These are phyloP conservation scores for Aegilops speltoides DNA, from an alignment of 176 grass and related monocot species.

Conservation along the genomic window DNA sequence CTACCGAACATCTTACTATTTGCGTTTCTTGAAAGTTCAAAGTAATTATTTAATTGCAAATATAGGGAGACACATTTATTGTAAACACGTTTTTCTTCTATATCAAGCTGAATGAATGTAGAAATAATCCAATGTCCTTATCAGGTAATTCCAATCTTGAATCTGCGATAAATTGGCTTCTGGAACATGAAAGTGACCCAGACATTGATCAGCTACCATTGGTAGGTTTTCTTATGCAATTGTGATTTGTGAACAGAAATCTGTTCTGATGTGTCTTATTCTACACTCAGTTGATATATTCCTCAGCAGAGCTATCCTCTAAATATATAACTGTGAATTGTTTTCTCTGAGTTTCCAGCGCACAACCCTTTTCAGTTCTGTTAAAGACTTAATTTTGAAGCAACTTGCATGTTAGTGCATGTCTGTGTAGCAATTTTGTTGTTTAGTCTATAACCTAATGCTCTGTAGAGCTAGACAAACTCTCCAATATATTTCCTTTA, in stretches of 20 bases:
- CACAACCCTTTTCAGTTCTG: not conserved
- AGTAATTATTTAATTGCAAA: not conserved
- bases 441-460: not conserved
- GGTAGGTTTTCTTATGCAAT: conserved; percentile 44
- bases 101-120: not conserved
- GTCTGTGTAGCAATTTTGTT: not conserved
- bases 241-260: not conserved
- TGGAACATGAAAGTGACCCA: conserved; percentile 91
- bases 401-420: conserved; percentile 7
- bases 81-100: conserved; percentile 20
- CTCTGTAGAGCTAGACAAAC: not conserved
- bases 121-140: conserved; percentile 22
- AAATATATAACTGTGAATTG: not conserved
- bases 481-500: conserved; percentile 1
- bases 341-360: not conserved
- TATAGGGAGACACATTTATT: not conserved
- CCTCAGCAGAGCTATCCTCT: not conserved
- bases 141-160: conserved; percentile 77
- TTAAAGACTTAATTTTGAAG: conserved; percentile 8
- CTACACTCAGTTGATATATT: not conserved
- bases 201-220: conserved; percentile 75
- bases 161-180: conserved; percentile 72
- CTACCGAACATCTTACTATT: not conserved
- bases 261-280: conserved; percentile 13
- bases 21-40: conserved; percentile 3